Evolutionary conservation across 2,329 filamentous ascomycete genomes (phyloP), one percentile per base, ranked within the genome.

Genomic region (Penicillium sp.): DNA sequence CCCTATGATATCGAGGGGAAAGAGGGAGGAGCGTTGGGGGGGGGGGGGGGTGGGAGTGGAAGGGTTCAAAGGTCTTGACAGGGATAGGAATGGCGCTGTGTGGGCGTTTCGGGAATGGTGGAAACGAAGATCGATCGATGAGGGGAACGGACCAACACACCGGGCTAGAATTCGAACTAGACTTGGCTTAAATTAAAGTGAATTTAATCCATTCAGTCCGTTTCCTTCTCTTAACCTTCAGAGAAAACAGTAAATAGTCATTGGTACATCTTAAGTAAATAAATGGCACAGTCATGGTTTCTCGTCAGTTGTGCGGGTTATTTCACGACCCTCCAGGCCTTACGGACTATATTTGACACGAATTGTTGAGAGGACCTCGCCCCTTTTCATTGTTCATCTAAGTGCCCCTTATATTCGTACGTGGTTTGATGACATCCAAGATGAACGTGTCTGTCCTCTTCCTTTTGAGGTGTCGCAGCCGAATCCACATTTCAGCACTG

Each of bases 1-100:
- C 70, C 70, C 70, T 68, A 62, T 62, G 47, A 63, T 64, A 65
- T 61, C 66, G 67, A 67, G 63, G 63, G 61, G 56, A 57, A 54
- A 57, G 58, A 59, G 60, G 50, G 53, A 51, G 57, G 45, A 58
- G 54, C 45, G 53, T 51, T 53, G 33, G 29, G 33, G 48, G 45
- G 46, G 29, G 50, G 42, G 33, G 29, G 33, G 48, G 45, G 46
- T 34, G 50, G 42, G 34, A 50, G 51, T 44, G 45, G 41, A 56
- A 55, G 57, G 52, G 41, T 50, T 46, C 39, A 39, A 39, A 39
- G 36, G 16, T 39, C 61, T 65, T 54, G 63, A 68, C 67, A 70
- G 67, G 67, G 65, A 69, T 69, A 60, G 57, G 60, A 62, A 62
- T 63, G 59, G 54, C 60, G 57, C 60, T 63, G 59, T 65, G 66